These are phyloP conservation scores for Epichloe scottii DNA, from an alignment of 2,329 filamentous ascomycete species.

Conservation along the genomic window DNA sequence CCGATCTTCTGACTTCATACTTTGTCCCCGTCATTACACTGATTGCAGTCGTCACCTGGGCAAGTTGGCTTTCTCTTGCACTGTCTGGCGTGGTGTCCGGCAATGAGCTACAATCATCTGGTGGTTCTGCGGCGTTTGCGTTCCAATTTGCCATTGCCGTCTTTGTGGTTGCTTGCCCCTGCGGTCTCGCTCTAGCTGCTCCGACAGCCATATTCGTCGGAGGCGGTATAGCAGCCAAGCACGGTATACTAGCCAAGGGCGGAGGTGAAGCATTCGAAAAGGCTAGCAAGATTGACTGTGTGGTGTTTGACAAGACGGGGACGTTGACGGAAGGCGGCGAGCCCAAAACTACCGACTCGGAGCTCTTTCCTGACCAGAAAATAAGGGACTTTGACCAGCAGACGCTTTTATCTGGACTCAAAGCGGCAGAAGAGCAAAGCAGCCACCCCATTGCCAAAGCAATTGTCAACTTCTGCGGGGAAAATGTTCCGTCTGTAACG, in stretches of 20 bases:
- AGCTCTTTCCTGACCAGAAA: constrained; percentile 23
- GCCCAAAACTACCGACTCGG: constrained; percentile 50
- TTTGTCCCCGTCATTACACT: constrained; percentile 64
- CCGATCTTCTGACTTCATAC: constrained; percentile 60
- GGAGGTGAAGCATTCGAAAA: constrained; percentile 80
- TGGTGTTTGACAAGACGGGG: constrained; percentile 84
- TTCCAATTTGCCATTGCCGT: constrained; percentile 76
- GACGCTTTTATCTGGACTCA: constrained; percentile 39
- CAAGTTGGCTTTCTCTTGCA: constrained; percentile 57
- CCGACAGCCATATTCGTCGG: constrained; percentile 79
- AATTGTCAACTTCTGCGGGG: constrained; percentile 48
- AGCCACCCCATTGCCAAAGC: constrained; percentile 65
- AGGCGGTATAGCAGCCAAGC: constrained; percentile 63
- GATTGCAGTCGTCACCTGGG: constrained; percentile 58
- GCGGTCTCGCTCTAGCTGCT: constrained; percentile 71
- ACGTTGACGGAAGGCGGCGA: constrained; percentile 65
- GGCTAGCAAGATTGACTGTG: constrained; percentile 62
- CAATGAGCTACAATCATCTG: constrained; percentile 42
- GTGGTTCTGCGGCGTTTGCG: constrained; percentile 61
- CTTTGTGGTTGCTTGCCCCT: constrained; percentile 79
- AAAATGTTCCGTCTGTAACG: constrained; percentile 18
- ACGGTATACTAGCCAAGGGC: constrained; percentile 72
- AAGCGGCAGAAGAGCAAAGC: constrained; percentile 56
- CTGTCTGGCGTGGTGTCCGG: constrained; percentile 42
- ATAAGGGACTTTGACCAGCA: constrained; percentile 13